phyloP scores from a whole-genome alignment of 768 basidiomycete species.

The Tremella mesenterica region DNA sequence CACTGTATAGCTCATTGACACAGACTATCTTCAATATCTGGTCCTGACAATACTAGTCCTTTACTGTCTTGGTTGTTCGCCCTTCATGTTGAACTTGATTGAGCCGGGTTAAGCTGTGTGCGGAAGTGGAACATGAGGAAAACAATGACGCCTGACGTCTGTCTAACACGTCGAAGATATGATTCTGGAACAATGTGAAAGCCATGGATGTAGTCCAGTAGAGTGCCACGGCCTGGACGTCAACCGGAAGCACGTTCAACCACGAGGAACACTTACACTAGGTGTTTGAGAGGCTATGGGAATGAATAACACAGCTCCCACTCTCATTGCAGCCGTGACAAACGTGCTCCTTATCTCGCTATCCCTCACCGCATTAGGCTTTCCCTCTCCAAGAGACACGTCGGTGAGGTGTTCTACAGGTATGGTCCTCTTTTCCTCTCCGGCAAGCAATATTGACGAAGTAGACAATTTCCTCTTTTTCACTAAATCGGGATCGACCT shows the following conservation, averaged over 20 bases:
- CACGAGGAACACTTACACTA: slow-evolving; percentile 35
- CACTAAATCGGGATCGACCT: no score
- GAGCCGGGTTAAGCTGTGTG: no score
- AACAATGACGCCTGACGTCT: no score
- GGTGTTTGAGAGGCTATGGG: slow-evolving; percentile 43
- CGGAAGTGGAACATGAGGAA: no score
- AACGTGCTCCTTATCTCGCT: slow-evolving; percentile 19
- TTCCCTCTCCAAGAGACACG: neutral
- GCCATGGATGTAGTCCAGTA: slow-evolving; percentile 45
- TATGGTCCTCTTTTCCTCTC: no score
- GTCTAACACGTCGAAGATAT: slow-evolving; percentile 19
- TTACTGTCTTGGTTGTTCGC: no score
- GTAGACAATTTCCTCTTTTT: no score
- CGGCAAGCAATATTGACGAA: neutral
- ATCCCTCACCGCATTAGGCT: neutral
- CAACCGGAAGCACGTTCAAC: neutral
- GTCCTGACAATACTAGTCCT: no score
- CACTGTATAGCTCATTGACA: no score
- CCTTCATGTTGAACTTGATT: no score
- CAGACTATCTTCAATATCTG: no score
- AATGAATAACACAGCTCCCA: slow-evolving; percentile 39
- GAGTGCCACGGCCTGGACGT: slow-evolving; percentile 39
- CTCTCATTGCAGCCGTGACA: slow-evolving; percentile 32
- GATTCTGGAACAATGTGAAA: slow-evolving; percentile 42
- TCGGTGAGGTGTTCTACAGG: no score